These are phyloP conservation scores for Pogostemon cablin DNA, from an alignment of 257 asterid species.

Conservation along the genomic window DNA sequence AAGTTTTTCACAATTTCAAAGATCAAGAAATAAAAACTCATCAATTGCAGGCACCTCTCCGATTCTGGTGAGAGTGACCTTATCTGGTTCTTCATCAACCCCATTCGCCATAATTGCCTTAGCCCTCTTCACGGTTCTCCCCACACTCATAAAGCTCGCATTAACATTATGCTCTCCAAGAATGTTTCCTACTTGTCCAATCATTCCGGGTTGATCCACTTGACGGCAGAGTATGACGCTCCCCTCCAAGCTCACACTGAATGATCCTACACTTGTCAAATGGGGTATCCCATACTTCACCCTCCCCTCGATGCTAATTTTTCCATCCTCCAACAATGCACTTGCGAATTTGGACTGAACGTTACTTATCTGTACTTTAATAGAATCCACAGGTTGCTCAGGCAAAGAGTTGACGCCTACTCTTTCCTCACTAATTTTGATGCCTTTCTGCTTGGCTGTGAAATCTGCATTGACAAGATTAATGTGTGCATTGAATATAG, in stretches of 20 bases:
- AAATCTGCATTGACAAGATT: conserved; percentile 94
- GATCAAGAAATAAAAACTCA: conserved; percentile 76
- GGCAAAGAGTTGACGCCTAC: conserved; percentile 50
- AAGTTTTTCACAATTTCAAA: conserved; percentile 30
- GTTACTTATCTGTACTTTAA: conserved; percentile 67
- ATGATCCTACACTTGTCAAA: conserved; percentile 65
- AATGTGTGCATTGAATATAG: conserved; percentile 65
- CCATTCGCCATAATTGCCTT: conserved; percentile 95
- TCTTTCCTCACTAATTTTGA: conserved; percentile 79
- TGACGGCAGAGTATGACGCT: conserved; percentile 76
- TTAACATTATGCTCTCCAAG: conserved; percentile 81
- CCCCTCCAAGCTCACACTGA: conserved; percentile 76
- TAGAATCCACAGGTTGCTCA: conserved; percentile 65
- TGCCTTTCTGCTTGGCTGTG: conserved; percentile 83
- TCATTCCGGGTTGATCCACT: conserved; percentile 92
- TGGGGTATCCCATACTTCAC: conserved; percentile 78
- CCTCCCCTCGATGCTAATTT: conserved; percentile 61
- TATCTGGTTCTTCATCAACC: conserved; percentile 86
- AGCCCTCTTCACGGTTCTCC: conserved; percentile 67
- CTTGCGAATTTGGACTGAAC: conserved; percentile 71
- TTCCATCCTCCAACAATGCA: conserved; percentile 61
- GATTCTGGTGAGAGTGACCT: conserved; percentile 66
- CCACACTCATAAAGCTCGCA: conserved; percentile 95
- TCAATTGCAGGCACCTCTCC: conserved; percentile 78
- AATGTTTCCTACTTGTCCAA: conserved; percentile 77